Evolutionary conservation across 169 alveolate species (phyloP).

Genomic region (Eimeria sp.): DNA sequence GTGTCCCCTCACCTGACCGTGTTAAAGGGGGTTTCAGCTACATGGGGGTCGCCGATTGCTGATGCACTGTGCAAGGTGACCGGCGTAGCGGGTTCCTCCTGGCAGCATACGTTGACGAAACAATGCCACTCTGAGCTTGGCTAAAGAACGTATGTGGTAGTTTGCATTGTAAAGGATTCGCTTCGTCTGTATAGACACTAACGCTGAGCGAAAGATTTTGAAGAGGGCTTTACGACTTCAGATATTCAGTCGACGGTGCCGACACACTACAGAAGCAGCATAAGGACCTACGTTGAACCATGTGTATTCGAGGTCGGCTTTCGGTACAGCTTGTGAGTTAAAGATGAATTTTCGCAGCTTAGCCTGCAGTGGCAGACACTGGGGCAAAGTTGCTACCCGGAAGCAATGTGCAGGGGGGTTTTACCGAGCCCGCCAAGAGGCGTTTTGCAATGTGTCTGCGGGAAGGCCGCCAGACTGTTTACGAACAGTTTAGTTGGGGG

Average conservation of each 20-base stretch:
- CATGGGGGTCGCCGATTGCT: neutral
- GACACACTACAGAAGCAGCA: neutral
- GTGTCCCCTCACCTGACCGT: neutral
- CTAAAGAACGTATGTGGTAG: neutral
- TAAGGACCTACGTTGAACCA: neutral
- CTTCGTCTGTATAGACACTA: neutral
- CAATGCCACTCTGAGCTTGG: neutral
- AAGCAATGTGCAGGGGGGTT: neutral
- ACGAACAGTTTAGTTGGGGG: too few species aligned
- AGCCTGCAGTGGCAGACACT: neutral
- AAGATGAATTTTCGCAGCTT: neutral
- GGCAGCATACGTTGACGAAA: neutral
- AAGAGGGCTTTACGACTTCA: neutral
- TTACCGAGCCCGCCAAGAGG: neutral
- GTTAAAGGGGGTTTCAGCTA: neutral
- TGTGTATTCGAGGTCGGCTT: neutral
- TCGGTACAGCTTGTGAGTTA: neutral
- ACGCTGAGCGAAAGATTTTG: neutral
- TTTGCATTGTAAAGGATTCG: neutral
- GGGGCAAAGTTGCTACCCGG: neutral
- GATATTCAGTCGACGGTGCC: neutral
- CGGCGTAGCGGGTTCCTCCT: neutral
- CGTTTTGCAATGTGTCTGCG: neutral
- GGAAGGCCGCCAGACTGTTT: neutral
- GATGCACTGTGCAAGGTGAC: neutral